Conservation (phyloP, 1,139 yeast genomes). For the Candida sp. region DNA sequence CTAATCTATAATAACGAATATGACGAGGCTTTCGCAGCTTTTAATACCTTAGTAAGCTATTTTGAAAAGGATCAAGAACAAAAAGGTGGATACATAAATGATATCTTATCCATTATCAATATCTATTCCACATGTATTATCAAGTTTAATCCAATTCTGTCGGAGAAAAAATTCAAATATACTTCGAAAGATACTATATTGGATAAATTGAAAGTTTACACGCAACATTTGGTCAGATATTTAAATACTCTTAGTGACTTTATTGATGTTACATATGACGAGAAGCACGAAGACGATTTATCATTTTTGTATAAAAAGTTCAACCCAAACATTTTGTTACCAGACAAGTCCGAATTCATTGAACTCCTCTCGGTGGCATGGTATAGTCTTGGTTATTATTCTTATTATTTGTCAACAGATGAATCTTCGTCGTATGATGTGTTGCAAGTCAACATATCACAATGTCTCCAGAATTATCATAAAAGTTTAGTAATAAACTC, state of each 20-base stretch:
- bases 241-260: constrained; percentile 19
- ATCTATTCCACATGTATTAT: constrained; percentile 31
- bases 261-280: constrained; percentile 30
- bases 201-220: constrained; percentile 15
- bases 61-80: constrained; percentile 33
- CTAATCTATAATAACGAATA: constrained; percentile 34
- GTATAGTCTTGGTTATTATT: constrained; percentile 35
- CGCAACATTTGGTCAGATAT: constrained; percentile 19
- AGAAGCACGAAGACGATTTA: constrained; percentile 18
- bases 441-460: constrained; percentile 14
- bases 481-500: constrained; percentile 37
- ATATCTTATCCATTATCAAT: constrained; percentile 36
- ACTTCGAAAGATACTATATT: constrained; percentile 21
- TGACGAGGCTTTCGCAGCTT: constrained; percentile 45
- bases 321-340: constrained; percentile 29
- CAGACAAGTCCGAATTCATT: constrained; percentile 28
- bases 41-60: constrained; percentile 34
- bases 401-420: constrained; percentile 26
- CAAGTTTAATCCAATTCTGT: constrained; percentile 35
- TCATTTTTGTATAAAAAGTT: constrained; percentile 38
- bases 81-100: constrained; percentile 27
- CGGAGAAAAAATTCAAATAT: constrained; percentile 24
- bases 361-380: constrained; percentile 35
- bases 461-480: constrained; percentile 25
- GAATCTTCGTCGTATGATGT: constrained; percentile 22